phyloP scores from a whole-genome alignment of 495 filamentous ascomycete species.

The Cryomyces minteri region DNA sequence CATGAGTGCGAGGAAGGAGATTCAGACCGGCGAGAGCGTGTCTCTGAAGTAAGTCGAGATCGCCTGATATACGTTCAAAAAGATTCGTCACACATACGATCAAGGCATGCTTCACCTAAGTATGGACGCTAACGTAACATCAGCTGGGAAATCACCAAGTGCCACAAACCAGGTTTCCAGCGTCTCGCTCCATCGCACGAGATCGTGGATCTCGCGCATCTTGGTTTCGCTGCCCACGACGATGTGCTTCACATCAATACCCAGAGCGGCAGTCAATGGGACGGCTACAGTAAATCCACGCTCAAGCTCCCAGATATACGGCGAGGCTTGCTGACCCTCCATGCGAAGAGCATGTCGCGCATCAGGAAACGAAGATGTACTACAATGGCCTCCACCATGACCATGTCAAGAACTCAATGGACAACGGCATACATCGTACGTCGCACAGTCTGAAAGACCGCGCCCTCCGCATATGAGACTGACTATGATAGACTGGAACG shows the following conservation, averaged over 20 bases:
- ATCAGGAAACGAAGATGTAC: slow-evolving; percentile 1
- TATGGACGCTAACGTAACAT: background rate
- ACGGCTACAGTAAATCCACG: background rate
- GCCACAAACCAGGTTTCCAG: background rate
- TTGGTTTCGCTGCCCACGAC: background rate
- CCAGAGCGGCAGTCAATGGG: slow-evolving; percentile 5
- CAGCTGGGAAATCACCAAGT: background rate
- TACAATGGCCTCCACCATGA: slow-evolving; percentile 4
- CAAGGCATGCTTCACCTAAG: too few species aligned
- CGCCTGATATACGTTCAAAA: background rate
- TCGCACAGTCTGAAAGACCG: background rate
- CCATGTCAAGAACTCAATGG: slow-evolving; percentile 1
- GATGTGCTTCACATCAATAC: slow-evolving; percentile 5
- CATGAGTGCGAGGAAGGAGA: slow-evolving; percentile 7
- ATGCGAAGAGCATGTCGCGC: background rate
- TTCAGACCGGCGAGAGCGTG: slow-evolving; percentile 5
- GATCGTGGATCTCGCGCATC: background rate
- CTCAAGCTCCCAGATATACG: too few species aligned
- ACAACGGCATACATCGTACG: slow-evolving; percentile 1
- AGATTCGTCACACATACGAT: background rate
- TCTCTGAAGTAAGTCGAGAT: slow-evolving; percentile 4
- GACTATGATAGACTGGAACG: slow-evolving; percentile 2
- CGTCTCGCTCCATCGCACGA: background rate
- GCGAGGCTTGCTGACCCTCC: too few species aligned
- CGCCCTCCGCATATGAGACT: background rate